Percentiles rank a stretch among this genome's conserved stretches.
Conservation (phyloP, 768 basidiomycete species). For the Rhodosporidiobolus sp. region DNA sequence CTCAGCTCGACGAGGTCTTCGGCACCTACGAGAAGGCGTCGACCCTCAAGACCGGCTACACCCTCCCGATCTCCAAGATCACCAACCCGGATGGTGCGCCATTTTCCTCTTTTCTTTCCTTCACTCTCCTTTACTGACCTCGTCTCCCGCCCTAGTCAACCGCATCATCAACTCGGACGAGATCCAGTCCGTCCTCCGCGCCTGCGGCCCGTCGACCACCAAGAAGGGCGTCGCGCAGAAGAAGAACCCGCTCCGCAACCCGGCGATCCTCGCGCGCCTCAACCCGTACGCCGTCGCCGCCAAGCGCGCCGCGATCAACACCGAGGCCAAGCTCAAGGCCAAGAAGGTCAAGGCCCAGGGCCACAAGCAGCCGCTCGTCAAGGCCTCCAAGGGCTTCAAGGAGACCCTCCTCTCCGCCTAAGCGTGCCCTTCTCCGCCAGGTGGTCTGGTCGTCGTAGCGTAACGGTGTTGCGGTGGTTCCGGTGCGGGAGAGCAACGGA, state of each 20-base stretch:
- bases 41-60: conserved; percentile 79
- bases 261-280: conserved; percentile 50
- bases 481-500: no score
- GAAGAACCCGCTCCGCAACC: conserved; percentile 64
- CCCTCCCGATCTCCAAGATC: conserved; percentile 94
- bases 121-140: neutral
- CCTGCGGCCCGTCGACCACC: conserved; percentile 74
- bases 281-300: conserved; percentile 54
- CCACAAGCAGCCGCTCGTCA: conserved; percentile 14
- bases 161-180: conserved; percentile 90
- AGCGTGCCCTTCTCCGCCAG: neutral
- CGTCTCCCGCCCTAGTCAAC: neutral
- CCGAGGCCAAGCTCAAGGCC: conserved; percentile 44
- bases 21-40: conserved; percentile 91
- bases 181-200: conserved; percentile 94
- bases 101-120: neutral
- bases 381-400: conserved; percentile 27
- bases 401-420: conserved; percentile 39
- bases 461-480: neutral
- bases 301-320: conserved; percentile 47
- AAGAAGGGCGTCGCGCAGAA: conserved; percentile 98
- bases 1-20: conserved; percentile 87
- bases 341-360: conserved; percentile 14
- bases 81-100: conserved; percentile 61
- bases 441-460: neutral